These are phyloP conservation scores for Penicillium paradoxum DNA, from an alignment of 495 filamentous ascomycete genomes.

Conservation along the genomic window DNA sequence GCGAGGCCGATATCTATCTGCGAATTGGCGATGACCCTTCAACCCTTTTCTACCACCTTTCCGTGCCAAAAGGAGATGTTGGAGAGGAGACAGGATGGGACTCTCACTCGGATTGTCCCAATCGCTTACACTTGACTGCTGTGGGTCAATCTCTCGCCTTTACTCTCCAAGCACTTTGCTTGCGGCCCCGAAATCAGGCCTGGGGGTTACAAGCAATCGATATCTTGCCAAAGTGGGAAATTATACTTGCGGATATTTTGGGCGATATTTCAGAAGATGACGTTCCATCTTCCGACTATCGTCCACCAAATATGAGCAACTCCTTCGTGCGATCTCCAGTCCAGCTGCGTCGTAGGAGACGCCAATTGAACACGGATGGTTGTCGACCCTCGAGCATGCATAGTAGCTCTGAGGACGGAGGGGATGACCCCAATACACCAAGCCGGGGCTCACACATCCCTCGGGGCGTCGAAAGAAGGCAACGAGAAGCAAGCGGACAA, in stretches of 20 bases:
- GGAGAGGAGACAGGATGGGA: slow-evolving; percentile 7
- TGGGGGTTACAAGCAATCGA: slow-evolving; percentile 13
- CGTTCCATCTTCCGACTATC: slow-evolving; percentile 13
- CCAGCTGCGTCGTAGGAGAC: slow-evolving; percentile 5
- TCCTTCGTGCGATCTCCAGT: slow-evolving; percentile 16
- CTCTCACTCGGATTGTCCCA: neutral
- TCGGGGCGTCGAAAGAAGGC: neutral
- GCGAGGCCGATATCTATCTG: slow-evolving; percentile 20
- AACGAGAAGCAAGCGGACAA: neutral
- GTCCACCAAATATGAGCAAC: neutral
- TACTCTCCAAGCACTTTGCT: slow-evolving; percentile 10
- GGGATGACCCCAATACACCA: slow-evolving; percentile 6
- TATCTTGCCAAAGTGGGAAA: slow-evolving; percentile 26
- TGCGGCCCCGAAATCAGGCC: slow-evolving; percentile 3
- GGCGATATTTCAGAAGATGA: slow-evolving; percentile 23
- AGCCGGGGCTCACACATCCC: neutral
- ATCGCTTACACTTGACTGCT: slow-evolving; percentile 16
- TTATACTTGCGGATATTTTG: slow-evolving; percentile 29
- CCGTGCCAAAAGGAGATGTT: slow-evolving; percentile 36
- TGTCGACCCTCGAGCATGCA: neutral
- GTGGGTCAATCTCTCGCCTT: slow-evolving; percentile 15
- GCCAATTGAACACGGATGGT: neutral
- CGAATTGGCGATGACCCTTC: slow-evolving; percentile 20
- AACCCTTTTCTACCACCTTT: slow-evolving; percentile 11
- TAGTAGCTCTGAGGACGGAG: neutral